Evolutionary conservation across 1,284 basidiomycete genomes (phyloP).

Genomic region (Schizophyllum commune): DNA sequence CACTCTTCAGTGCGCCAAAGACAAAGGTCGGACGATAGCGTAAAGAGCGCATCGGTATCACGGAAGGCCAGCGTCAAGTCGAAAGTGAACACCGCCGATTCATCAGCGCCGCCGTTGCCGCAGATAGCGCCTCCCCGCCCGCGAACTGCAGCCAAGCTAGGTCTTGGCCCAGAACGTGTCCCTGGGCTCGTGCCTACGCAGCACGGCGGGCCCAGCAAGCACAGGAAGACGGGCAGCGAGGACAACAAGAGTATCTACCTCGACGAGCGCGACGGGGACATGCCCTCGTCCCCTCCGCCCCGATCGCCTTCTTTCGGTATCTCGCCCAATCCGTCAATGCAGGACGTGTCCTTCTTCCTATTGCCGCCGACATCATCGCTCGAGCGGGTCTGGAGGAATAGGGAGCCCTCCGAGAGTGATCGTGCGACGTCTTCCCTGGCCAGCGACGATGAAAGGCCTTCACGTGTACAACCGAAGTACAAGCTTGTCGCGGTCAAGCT

Average conservation of each 20-base stretch:
- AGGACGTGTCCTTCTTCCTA: conserved; percentile 9
- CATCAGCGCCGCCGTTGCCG: neutral
- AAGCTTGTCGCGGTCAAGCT: conserved; percentile 80
- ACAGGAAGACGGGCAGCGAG: neutral
- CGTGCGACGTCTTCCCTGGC: conserved; percentile 1
- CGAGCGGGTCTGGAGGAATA: neutral
- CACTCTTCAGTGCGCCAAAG: conserved; percentile 14
- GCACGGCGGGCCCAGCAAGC: neutral
- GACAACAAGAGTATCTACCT: conserved; percentile 14
- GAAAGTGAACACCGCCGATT: neutral
- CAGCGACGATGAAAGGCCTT: neutral
- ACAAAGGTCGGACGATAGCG: conserved; percentile 9
- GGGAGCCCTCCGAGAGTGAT: neutral
- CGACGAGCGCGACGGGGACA: conserved; percentile 21
- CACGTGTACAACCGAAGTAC: neutral
- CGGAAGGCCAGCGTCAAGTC: conserved; percentile 6
- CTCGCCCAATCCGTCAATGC: neutral
- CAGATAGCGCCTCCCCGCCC: neutral
- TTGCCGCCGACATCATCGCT: conserved; percentile 9
- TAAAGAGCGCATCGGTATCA: conserved; percentile 4
- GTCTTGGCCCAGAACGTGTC: neutral
- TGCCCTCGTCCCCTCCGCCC: neutral
- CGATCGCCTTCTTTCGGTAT: neutral
- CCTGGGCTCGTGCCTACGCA: neutral
- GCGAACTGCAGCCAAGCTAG: neutral